Conservation (phyloP, 306 rosid genomes). For the Lithocarpus polystachyus region DNA sequence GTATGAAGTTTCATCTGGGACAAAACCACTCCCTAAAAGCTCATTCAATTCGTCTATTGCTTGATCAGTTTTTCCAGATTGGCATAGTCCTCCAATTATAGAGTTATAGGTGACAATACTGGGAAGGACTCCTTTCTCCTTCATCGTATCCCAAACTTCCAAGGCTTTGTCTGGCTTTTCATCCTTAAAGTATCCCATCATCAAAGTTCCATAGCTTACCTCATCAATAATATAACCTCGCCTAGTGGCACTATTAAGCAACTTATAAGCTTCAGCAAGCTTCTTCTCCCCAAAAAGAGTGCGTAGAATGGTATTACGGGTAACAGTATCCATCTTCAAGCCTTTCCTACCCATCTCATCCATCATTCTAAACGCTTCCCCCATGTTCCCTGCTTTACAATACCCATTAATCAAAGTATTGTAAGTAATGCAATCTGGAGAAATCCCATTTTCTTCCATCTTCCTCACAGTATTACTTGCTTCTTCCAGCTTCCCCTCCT, state of each 20-base stretch:
- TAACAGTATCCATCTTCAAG: constrained; percentile 52
- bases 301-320: constrained; percentile 64
- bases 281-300: constrained; percentile 59
- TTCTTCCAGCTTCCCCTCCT: constrained; percentile 69
- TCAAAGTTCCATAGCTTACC: constrained; percentile 82
- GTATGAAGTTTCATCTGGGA: constrained; percentile 72
- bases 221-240: constrained; percentile 82
- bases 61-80: constrained; percentile 57
- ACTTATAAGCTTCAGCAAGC: constrained; percentile 59
- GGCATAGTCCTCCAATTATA: constrained; percentile 71
- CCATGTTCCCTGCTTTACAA: constrained; percentile 68
- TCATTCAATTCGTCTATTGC: constrained; percentile 73
- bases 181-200: constrained; percentile 73
- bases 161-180: constrained; percentile 49
- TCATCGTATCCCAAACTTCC: constrained; percentile 81
- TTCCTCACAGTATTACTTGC: constrained; percentile 38
- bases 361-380: constrained; percentile 69
- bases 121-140: constrained; percentile 59
- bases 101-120: constrained; percentile 65
- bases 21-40: constrained; percentile 59
- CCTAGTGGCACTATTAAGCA: constrained; percentile 44
- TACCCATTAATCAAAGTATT: constrained; percentile 68
- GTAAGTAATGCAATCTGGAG: constrained; percentile 66
- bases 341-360: constrained; percentile 69
- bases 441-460: constrained; percentile 68